Base-by-base conservation (phyloP, 2,329 filamentous ascomycete species). In the Sarocladium strictum region DNA sequence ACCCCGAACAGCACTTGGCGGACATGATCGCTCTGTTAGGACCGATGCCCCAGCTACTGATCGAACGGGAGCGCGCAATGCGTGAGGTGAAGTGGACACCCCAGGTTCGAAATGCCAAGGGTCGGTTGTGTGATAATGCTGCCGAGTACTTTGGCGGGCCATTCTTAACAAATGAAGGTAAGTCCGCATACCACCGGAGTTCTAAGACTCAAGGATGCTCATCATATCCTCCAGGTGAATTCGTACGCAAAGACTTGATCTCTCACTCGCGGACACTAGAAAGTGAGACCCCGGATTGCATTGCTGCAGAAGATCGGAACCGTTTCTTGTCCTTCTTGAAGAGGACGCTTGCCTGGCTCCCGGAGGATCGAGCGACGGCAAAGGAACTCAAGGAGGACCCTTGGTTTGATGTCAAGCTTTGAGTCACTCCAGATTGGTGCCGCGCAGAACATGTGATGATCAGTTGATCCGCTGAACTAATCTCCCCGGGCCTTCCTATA, bases 281-380 rank as follows among this genome's bases (percentile, higher is more conserved):
- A 38, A 38, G 35, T 38, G 35, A 38, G 35, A 38, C 35, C 19
- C 35, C 35, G 15, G 35, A 38, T n/a, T 38, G 35, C 35, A 38
- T 38, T 38, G 35, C 35, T 38, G 12, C 35, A 38, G 35, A 38
- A 38, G 35, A 38, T 38, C 35, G 35, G 35, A n/a, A 38, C 15
- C 35, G 35, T 38, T 38, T 65, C 19, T 26, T 65, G 1, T 17
- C 11, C 2, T 63, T 65, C 17, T 23, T 64, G 7, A 54, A 58
- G 9, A 56, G 60, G 2, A 65, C 64, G 61, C 57, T 65, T 2
- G 56, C 59, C 26, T 65, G 64, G 64, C 60, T 56, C 1, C 63
- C 64, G 1, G 63, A 64, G 24, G 64, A 65, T 23, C 62, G 65
- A 9, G 60, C 60, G 54, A 61, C 59, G 33, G 58, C 57, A 2